These are phyloP conservation scores for Hamamelis virginiana DNA, from an alignment of 164 flowering plant genomes.

Conservation along the genomic window DNA sequence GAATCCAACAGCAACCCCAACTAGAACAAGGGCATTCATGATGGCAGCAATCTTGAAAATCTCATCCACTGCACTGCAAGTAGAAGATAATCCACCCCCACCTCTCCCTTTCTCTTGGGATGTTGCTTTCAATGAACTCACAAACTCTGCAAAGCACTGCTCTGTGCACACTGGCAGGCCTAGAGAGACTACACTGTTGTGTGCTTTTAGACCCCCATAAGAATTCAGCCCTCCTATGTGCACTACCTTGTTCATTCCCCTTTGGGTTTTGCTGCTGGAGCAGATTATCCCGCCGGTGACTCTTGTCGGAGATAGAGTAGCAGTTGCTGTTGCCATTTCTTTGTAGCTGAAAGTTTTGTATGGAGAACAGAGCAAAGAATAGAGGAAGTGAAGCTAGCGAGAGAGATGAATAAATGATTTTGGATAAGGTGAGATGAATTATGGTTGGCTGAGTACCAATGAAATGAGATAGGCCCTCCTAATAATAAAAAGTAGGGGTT, in stretches of 20 bases:
- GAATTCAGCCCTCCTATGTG: constrained; percentile 58
- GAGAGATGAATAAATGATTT: constrained; percentile 12
- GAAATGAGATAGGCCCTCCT: neutral
- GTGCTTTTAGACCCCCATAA: constrained; percentile 70
- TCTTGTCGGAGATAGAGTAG: constrained; percentile 28
- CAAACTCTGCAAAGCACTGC: constrained; percentile 53
- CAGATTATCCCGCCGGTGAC: constrained; percentile 10
- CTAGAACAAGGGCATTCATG: constrained; percentile 52
- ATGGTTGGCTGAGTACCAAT: constrained; percentile 31
- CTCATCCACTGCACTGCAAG: constrained; percentile 52
- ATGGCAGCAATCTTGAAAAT: constrained; percentile 67
- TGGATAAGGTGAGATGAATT: constrained; percentile 36
- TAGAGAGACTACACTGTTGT: constrained; percentile 42
- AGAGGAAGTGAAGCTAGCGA: too few species aligned
- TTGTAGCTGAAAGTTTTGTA: constrained; percentile 2
- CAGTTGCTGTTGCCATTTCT: constrained; percentile 45
- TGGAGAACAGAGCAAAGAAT: neutral
- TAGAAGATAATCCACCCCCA: constrained; percentile 51
- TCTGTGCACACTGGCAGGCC: constrained; percentile 54
- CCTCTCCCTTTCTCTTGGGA: constrained; percentile 31
- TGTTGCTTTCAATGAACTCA: constrained; percentile 45
- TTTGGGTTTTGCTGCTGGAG: constrained; percentile 16
- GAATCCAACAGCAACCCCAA: constrained; percentile 73
- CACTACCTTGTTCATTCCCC: constrained; percentile 31
- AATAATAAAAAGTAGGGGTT: too few species aligned